Conservation (phyloP, 768 basidiomycete species). For the Collybia mongolica region DNA sequence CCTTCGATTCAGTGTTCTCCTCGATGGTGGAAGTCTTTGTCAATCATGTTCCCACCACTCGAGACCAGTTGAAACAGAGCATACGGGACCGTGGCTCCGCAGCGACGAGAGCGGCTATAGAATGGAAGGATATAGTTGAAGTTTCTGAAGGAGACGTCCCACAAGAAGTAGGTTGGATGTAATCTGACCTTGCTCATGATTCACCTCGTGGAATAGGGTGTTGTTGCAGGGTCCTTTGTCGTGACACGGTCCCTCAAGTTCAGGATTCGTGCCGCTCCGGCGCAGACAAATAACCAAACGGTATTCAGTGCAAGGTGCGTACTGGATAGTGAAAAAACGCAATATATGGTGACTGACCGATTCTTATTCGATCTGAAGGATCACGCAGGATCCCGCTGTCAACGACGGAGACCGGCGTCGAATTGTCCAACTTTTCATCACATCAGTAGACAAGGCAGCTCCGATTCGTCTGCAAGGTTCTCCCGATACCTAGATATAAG, state of each 20-base stretch:
- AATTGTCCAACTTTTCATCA: constrained; percentile 35
- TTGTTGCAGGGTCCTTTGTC: constrained; percentile 38
- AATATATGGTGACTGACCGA: constrained; percentile 16
- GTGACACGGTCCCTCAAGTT: constrained; percentile 38
- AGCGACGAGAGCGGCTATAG: constrained; percentile 18
- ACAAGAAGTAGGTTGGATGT: constrained; percentile 5
- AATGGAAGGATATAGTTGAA: constrained; percentile 35
- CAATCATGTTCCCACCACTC: constrained; percentile 25
- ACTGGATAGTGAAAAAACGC: too few relatives aligned
- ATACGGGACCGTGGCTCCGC: constrained; percentile 17
- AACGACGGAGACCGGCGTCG: constrained; percentile 16
- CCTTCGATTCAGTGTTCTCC: constrained; percentile 30
- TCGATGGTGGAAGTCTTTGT: constrained; percentile 27
- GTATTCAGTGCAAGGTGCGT: constrained; percentile 41
- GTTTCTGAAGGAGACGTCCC: constrained; percentile 17
- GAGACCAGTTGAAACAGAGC: constrained; percentile 25
- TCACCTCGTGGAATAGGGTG: constrained; percentile 18
- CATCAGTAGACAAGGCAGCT: constrained; percentile 24
- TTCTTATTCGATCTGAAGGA: constrained; percentile 13
- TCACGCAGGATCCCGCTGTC: constrained; percentile 18
- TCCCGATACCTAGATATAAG: not conserved
- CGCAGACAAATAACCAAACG: constrained; percentile 28
- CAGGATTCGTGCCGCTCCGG: constrained; percentile 36
- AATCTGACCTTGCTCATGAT: not conserved
- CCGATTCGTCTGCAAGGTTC: constrained; percentile 26